Evolutionary conservation across 208 protist genomes (phyloP).

Genomic region (Leishmania tarentolae): DNA sequence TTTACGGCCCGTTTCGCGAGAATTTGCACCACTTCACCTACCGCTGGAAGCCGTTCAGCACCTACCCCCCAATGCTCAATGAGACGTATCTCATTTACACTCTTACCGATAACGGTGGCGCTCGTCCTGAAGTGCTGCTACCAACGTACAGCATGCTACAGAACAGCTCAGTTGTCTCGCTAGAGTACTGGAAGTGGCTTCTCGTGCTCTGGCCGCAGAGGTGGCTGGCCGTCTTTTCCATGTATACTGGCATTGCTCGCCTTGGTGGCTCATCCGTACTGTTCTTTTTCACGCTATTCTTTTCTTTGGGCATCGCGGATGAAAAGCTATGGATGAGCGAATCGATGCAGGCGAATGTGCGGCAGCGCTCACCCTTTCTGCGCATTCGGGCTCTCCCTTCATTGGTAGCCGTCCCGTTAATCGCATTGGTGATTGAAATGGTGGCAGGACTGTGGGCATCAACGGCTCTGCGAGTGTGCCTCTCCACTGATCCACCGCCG

Average conservation of each 20-base stretch:
- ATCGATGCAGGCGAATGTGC: conserved; percentile 14
- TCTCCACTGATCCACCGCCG: conserved; percentile 35
- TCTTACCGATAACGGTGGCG: conserved; percentile 38
- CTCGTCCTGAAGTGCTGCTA: conserved; percentile 32
- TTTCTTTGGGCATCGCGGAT: conserved; percentile 26
- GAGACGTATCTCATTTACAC: conserved; percentile 71
- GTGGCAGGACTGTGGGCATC: conserved; percentile 35
- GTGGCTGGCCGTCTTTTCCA: conserved; percentile 63
- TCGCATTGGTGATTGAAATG: conserved; percentile 44
- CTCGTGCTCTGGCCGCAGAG: conserved; percentile 54
- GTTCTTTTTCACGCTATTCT: conserved; percentile 51
- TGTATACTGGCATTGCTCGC: conserved; percentile 50
- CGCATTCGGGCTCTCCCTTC: conserved; percentile 25
- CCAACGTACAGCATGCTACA: conserved; percentile 36
- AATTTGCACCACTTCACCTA: conserved; percentile 46
- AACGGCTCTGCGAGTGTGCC: conserved; percentile 48
- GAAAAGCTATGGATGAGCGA: conserved; percentile 23
- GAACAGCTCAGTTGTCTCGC: conserved; percentile 14
- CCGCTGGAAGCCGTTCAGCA: conserved; percentile 72
- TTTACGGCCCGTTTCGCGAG: conserved; percentile 58
- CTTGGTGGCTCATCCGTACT: conserved; percentile 46
- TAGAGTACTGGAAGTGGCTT: conserved; percentile 33
- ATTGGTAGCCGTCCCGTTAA: conserved; percentile 29
- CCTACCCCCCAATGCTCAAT: conserved; percentile 44
- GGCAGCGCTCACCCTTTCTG: conserved; percentile 19